Percentiles rank a stretch among this genome's conserved stretches.
These are phyloP conservation scores for Plectosphaerella cucumerina DNA, from an alignment of 2,329 filamentous ascomycete genomes.

Conservation along the genomic window DNA sequence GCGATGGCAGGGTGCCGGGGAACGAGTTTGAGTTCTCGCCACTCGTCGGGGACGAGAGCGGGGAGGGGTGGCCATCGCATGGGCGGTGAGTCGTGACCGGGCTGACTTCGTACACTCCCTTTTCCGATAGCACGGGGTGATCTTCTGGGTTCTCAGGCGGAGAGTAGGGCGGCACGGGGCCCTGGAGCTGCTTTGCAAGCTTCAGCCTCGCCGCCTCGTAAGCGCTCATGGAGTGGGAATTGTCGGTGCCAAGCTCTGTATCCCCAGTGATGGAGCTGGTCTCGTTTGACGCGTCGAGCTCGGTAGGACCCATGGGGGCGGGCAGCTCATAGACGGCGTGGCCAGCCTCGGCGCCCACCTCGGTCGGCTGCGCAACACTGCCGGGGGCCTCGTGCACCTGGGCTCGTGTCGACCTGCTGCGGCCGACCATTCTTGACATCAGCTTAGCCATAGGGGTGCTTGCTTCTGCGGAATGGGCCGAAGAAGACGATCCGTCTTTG, in stretches of 20 bases:
- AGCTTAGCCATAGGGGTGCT: constrained; percentile 32
- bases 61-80: constrained; percentile 21
- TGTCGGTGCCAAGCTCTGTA: constrained; percentile 35
- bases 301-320: constrained; percentile 39
- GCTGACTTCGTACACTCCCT: constrained; percentile 28
- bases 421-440: constrained; percentile 37
- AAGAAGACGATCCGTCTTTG: constrained; percentile 31
- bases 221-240: constrained; percentile 33
- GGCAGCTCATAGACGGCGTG: constrained; percentile 51
- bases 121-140: constrained; percentile 19
- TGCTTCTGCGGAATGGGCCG: constrained; percentile 27
- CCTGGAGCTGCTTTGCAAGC: constrained; percentile 45
- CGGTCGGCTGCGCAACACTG: constrained; percentile 28
- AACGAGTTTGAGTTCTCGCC: constrained; percentile 32
- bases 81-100: constrained; percentile 28
- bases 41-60: constrained; percentile 19
- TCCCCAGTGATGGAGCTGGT: constrained; percentile 31
- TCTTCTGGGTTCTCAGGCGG: constrained; percentile 28
- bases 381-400: constrained; percentile 18
- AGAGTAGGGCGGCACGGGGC: constrained; percentile 44
- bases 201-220: constrained; percentile 50
- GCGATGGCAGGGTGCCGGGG: constrained; percentile 40
- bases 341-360: constrained; percentile 36
- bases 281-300: constrained; percentile 41
- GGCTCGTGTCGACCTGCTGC: constrained; percentile 24